Percentiles rank a stretch among this genome's conserved stretches.
Evolutionary conservation across 345 rosid genomes (phyloP).

Genomic region (Psidium friedrichsthalianum): DNA sequence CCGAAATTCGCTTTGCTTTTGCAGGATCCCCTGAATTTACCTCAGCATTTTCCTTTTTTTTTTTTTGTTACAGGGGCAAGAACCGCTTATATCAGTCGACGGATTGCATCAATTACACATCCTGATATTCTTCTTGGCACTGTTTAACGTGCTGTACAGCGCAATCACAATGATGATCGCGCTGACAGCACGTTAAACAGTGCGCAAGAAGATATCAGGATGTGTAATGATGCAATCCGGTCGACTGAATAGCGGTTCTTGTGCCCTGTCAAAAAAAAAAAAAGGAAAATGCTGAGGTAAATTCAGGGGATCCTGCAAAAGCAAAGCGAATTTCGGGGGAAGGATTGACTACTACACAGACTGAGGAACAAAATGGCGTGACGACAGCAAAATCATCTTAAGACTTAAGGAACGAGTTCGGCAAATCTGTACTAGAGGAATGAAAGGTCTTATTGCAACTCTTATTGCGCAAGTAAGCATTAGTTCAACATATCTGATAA

Average conservation of each 20-base stretch:
- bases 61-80: conserved; percentile 39
- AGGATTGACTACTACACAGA: background rate
- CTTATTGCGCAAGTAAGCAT: background rate
- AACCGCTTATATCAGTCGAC: conserved; percentile 52
- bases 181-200: conserved; percentile 71
- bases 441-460: background rate
- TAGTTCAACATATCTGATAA: background rate
- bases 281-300: background rate
- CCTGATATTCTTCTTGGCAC: conserved; percentile 89
- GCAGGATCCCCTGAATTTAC: background rate
- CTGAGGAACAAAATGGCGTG: background rate
- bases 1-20: background rate
- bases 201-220: conserved; percentile 90
- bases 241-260: conserved; percentile 61
- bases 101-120: conserved; percentile 85
- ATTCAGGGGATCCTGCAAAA: background rate
- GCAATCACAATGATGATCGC: conserved; percentile 58
- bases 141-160: conserved; percentile 73
- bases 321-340: background rate
- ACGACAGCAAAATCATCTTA: background rate
- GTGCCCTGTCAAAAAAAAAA: conserved; percentile 32
- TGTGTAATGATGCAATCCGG: conserved; percentile 83
- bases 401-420: background rate
- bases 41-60: background rate
- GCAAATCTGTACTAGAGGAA: background rate